These are phyloP conservation scores for Salix caprea DNA, from an alignment of 345 rosid genomes.

Conservation along the genomic window DNA sequence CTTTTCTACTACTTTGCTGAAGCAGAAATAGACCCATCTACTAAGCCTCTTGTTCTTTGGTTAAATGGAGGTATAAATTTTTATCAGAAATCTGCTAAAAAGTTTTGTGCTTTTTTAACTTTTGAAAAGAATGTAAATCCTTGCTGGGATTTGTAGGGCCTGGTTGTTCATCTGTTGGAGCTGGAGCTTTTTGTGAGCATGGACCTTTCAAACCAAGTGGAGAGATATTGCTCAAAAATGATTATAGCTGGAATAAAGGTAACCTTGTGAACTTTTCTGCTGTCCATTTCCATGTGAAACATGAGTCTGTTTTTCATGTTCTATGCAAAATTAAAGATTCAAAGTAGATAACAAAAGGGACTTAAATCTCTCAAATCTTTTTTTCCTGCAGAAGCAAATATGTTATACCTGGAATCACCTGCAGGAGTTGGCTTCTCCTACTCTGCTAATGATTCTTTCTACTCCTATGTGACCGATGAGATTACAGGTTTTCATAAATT, in stretches of 20 bases:
- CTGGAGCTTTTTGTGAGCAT: slow-evolving; percentile 30
- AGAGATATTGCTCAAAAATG: slow-evolving; percentile 9
- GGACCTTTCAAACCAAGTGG: slow-evolving; percentile 26
- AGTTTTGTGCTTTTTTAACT: not conserved
- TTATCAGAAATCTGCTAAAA: not conserved
- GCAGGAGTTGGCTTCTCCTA: slow-evolving; percentile 31
- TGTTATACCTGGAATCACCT: slow-evolving; percentile 24
- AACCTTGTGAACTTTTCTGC: too few species aligned
- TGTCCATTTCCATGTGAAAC: not conserved
- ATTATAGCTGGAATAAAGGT: slow-evolving; percentile 28
- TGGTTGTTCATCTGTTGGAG: slow-evolving; percentile 28
- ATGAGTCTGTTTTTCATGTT: not conserved
- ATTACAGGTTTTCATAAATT: slow-evolving; percentile 12
- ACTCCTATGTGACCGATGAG: slow-evolving; percentile 12
- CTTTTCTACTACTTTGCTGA: slow-evolving; percentile 24
- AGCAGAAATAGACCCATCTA: slow-evolving; percentile 10
- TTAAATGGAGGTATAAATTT: slow-evolving; percentile 13
- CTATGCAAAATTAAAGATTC: not conserved
- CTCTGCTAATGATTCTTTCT: slow-evolving; percentile 20
- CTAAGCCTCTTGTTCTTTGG: slow-evolving; percentile 23
- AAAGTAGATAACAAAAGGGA: not conserved
- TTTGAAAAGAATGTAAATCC: not conserved
- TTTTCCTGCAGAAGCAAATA: slow-evolving; percentile 20
- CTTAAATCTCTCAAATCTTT: too few species aligned
- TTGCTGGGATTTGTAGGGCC: slow-evolving; percentile 20